Percentiles rank a stretch among this genome's conserved stretches.
Conservation (phyloP, 139 green algal genomes). For the Chlamydomonas asymmetrica region DNA sequence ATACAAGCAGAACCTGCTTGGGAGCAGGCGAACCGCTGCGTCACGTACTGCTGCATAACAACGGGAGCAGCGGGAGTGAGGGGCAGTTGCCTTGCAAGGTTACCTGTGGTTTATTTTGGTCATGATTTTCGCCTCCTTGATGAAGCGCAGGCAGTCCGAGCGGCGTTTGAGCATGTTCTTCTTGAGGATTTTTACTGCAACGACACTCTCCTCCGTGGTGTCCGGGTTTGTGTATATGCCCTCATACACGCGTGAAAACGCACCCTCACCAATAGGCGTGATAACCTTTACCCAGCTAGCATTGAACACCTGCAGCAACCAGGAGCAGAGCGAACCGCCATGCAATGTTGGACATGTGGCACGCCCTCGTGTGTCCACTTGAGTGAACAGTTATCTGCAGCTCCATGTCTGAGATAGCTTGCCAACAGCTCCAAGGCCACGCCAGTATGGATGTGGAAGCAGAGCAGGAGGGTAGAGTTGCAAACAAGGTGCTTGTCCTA, state of each 20-base stretch:
- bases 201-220: conserved; percentile 36
- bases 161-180: conserved; percentile 40
- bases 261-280: conserved; percentile 46
- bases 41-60: neutral
- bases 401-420: no score
- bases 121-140: conserved; percentile 59
- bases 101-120: conserved; percentile 41
- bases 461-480: conserved; percentile 12
- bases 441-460: no score
- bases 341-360: no score
- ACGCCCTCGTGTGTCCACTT: no score
- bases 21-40: neutral
- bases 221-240: conserved; percentile 48
- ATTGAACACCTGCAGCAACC: conserved; percentile 33
- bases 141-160: conserved; percentile 49
- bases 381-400: no score
- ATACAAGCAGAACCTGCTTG: neutral
- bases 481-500: conserved; percentile 18
- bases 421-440: no score
- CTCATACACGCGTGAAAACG: conserved; percentile 49
- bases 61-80: neutral
- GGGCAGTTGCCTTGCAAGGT: no score
- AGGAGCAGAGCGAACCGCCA: no score
- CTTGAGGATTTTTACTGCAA: conserved; percentile 49
- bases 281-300: conserved; percentile 39